phyloP scores from a whole-genome alignment of 148 eudicot species.

The Rhododendron kiyosumense region DNA sequence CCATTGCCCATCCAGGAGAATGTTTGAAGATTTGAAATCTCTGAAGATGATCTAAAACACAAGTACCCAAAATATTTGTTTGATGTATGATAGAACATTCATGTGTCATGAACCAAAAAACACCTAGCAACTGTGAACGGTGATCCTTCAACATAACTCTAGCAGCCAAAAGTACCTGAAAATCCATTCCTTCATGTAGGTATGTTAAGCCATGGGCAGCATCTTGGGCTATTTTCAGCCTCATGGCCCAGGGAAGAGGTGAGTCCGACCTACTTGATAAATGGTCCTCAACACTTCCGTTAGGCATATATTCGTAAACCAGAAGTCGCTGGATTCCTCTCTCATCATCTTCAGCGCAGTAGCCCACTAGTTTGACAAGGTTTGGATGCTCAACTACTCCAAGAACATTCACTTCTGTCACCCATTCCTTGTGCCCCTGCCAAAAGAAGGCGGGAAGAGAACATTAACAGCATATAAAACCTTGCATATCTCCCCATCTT shows the following conservation, averaged over 20 bases:
- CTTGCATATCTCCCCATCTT: neutral
- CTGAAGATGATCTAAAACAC: slow-evolving; percentile 58
- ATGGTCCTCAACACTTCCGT: slow-evolving; percentile 85
- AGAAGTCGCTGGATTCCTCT: slow-evolving; percentile 94
- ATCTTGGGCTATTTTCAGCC: slow-evolving; percentile 82
- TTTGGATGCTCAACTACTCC: slow-evolving; percentile 91
- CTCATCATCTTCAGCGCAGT: slow-evolving; percentile 96
- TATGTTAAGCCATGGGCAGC: slow-evolving; percentile 90
- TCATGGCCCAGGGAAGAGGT: slow-evolving; percentile 76
- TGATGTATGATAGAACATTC: neutral
- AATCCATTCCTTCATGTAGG: slow-evolving; percentile 92
- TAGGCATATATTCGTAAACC: slow-evolving; percentile 86
- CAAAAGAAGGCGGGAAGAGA: neutral
- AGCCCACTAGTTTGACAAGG: slow-evolving; percentile 84
- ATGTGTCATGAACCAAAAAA: neutral
- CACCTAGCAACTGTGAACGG: neutral
- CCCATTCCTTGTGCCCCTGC: slow-evolving; percentile 99
- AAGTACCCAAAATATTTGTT: neutral
- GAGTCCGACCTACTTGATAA: slow-evolving; percentile 47
- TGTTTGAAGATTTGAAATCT: slow-evolving; percentile 79
- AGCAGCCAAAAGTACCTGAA: slow-evolving; percentile 47
- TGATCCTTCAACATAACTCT: neutral
- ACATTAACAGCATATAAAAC: neutral
- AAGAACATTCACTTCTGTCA: slow-evolving; percentile 85
- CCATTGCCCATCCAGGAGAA: slow-evolving; percentile 69